These are phyloP conservation scores for Holtermannia corniformis DNA, from an alignment of 768 basidiomycete species.

Conservation along the genomic window DNA sequence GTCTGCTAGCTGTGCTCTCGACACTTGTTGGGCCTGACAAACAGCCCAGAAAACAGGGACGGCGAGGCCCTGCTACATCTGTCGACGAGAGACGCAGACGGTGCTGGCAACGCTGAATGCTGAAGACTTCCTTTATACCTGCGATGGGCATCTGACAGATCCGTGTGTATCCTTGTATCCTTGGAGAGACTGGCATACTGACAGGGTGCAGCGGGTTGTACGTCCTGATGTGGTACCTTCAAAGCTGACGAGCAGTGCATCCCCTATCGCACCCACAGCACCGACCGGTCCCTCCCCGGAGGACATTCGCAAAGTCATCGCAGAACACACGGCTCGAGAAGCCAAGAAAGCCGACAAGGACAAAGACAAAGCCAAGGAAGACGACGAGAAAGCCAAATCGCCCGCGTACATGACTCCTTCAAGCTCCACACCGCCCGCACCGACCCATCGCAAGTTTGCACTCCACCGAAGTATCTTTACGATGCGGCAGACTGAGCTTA, in stretches of 20 bases:
- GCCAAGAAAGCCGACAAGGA: slow-evolving; percentile 62
- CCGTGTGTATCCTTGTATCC: slow-evolving; percentile 54
- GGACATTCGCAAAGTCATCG: slow-evolving; percentile 42
- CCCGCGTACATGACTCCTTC: slow-evolving; percentile 13
- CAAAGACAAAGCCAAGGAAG: slow-evolving; percentile 39
- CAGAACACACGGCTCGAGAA: slow-evolving; percentile 68
- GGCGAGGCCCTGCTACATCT: slow-evolving; percentile 53
- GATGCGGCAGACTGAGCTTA: slow-evolving; percentile 67
- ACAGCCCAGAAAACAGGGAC: slow-evolving; percentile 62
- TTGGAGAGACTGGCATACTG: background rate
- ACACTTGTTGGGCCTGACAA: background rate
- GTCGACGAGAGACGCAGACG: slow-evolving; percentile 67
- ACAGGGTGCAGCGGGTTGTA: slow-evolving; percentile 7
- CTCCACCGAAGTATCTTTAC: slow-evolving; percentile 76
- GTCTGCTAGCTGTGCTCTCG: background rate
- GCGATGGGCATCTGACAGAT: slow-evolving; percentile 70
- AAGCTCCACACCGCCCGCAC: slow-evolving; percentile 12
- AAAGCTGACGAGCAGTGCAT: slow-evolving; percentile 17
- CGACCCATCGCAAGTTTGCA: slow-evolving; percentile 59
- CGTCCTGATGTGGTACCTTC: slow-evolving; percentile 11
- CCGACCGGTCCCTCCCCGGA: slow-evolving; percentile 42
- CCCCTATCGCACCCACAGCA: slow-evolving; percentile 38
- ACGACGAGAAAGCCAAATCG: slow-evolving; percentile 21
- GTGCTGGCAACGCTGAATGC: slow-evolving; percentile 78
- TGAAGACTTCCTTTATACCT: slow-evolving; percentile 77